phyloP scores from a whole-genome alignment of 179 eudicot species.

The Silene vulgaris region DNA sequence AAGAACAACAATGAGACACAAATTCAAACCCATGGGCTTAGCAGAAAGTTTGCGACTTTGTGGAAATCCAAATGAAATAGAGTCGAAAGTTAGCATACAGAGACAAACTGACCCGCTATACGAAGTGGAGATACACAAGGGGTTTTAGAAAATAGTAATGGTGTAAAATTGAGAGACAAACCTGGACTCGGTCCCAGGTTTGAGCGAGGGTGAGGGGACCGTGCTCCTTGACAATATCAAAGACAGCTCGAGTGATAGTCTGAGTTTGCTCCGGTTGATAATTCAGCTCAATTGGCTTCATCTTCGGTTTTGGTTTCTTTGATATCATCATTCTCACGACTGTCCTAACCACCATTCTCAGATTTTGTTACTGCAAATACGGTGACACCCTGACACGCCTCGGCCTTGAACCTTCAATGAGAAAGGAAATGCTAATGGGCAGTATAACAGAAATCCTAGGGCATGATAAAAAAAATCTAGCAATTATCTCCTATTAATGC shows the following conservation, averaged over 20 bases:
- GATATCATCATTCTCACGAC: conserved; percentile 34
- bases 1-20: neutral
- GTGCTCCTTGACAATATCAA: conserved; percentile 76
- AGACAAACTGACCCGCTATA: neutral
- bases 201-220: conserved; percentile 83
- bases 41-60: neutral
- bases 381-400: neutral
- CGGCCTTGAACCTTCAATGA: neutral
- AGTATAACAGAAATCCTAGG: too few relatives aligned
- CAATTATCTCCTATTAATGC: too few relatives aligned
- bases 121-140: neutral
- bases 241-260: conserved; percentile 70
- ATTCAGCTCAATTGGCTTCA: conserved; percentile 68
- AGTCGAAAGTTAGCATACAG: neutral
- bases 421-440: too few relatives aligned
- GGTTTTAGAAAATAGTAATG: neutral
- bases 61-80: neutral
- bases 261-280: conserved; percentile 78
- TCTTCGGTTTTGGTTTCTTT: conserved; percentile 78
- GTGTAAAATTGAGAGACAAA: conserved; percentile 16
- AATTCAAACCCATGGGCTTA: neutral
- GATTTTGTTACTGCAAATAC: neutral
- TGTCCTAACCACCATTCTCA: conserved; percentile 33
- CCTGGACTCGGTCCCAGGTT: conserved; percentile 80
- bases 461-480: too few relatives aligned